Conservation (phyloP, 805 yeast species). For the Saccharomycopsis sp. region DNA sequence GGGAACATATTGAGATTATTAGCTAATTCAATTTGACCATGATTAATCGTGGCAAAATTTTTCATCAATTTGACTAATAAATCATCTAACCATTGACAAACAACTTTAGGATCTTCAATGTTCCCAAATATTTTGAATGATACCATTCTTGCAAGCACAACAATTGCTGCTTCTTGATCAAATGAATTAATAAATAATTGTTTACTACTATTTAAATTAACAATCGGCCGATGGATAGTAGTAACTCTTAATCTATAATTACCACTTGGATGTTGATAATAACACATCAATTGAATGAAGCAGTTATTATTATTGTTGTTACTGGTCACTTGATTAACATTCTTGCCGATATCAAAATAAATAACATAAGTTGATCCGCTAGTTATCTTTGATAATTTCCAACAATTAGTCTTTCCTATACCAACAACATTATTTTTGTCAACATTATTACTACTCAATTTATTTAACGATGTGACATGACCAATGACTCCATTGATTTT, state of each 20-base stretch:
- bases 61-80: conserved; percentile 85
- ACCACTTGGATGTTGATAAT: conserved; percentile 94
- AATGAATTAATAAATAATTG: conserved; percentile 55
- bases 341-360: conserved; percentile 42
- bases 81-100: conserved; percentile 90
- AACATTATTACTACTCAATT: conserved; percentile 27
- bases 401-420: conserved; percentile 45
- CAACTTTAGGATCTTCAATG: conserved; percentile 87
- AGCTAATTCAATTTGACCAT: conserved; percentile 72
- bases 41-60: conserved; percentile 86
- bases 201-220: conserved; percentile 9
- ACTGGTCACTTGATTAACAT: neutral
- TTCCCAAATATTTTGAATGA: conserved; percentile 59
- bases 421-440: conserved; percentile 33
- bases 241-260: conserved; percentile 85
- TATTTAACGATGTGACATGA: conserved; percentile 45
- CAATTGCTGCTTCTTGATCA: conserved; percentile 98
- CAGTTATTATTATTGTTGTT: neutral
- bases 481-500: conserved; percentile 57
- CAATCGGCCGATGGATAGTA: conserved; percentile 44
- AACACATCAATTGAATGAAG: conserved; percentile 75
- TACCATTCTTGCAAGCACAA: conserved; percentile 83
- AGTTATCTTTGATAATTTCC: conserved; percentile 51
- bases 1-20: conserved; percentile 86
- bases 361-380: conserved; percentile 55